Evolutionary conservation across 805 yeast genomes (phyloP), one percentile per base, ranked within the genome.

Genomic region (Lachancea fermentati): DNA sequence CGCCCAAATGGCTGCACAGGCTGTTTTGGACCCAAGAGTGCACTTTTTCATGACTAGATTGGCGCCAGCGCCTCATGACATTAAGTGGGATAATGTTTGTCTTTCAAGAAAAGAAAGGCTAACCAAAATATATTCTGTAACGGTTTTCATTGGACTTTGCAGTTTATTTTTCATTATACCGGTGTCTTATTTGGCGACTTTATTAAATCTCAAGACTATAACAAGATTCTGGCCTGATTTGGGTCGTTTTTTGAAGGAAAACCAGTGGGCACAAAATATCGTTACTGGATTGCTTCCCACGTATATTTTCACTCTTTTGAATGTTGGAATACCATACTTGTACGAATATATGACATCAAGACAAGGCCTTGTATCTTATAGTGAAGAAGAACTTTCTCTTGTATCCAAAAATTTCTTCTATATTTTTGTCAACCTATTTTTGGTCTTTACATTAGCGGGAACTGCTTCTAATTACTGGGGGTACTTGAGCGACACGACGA

Each of bases 51-150:
- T 89, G 26, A 84, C 96, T 3, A 69, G 75, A 30, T 66, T 88
- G 42, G 97, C 97, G 0, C 97, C 97, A 0, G 95, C 97, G 1
- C 97, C 97, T 3, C 91, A 84, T 54, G 98, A 91, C 58, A 83
- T 91, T 17, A 79, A 86, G 30, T 91, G 98, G 98, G 84, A 79
- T 42, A 87, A 89, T 55, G 76, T 87, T 26, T 89, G 94, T 51
- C 66, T 89, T 54, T 79, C 94, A 0, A 71, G 95, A 41, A 71
- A 68, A 40, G 89, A 85, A 51, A 68, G 96, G 43, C 64, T 83
- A 34, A 49, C 78, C 13, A 77, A 88, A 47, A 57, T 65, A 3
- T 65, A 68, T 39, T 31, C 63, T 1, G 65, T 67, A 1, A 67
- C 72, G 0, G 42, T 63, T 2, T 54, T 65, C 28, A 68, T 68